Evolutionary conservation across 495 filamentous ascomycete species (phyloP).

Genomic region (Mytilinidion resinicola): DNA sequence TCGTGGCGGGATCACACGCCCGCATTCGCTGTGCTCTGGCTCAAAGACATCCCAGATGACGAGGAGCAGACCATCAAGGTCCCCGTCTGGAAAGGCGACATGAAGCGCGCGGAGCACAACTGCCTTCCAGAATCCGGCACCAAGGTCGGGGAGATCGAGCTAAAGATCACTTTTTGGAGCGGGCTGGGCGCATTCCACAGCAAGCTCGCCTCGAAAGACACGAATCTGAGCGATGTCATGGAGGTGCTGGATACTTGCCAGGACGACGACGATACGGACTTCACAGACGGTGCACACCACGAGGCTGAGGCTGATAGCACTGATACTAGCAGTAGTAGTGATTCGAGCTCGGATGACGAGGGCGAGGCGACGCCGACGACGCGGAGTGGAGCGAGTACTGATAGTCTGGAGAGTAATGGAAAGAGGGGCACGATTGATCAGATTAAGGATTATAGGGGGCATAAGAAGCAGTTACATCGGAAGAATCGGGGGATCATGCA

Average conservation of each 20-base stretch:
- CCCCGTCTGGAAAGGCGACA: constrained; percentile 46
- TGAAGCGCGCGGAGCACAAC: constrained; percentile 29
- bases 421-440: constrained; percentile 40
- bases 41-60: constrained; percentile 59
- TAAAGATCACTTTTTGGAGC: constrained; percentile 50
- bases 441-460: constrained; percentile 39
- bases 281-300: constrained; percentile 24
- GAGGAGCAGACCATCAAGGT: constrained; percentile 49
- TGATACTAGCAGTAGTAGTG: constrained; percentile 7
- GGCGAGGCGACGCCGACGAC: constrained; percentile 5
- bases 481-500: constrained; percentile 43
- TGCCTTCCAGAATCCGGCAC: constrained; percentile 36
- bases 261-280: constrained; percentile 45
- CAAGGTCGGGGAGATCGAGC: constrained; percentile 50
- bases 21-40: constrained; percentile 61
- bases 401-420: constrained; percentile 24
- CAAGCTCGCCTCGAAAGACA: constrained; percentile 44
- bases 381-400: constrained; percentile 22
- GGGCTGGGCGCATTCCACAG: constrained; percentile 54
- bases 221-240: constrained; percentile 50
- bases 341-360: constrained; percentile 14
- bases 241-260: constrained; percentile 57
- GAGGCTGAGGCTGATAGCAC: constrained; percentile 9
- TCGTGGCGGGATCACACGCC: constrained; percentile 48
- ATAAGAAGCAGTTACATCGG: constrained; percentile 40